phyloP scores from a whole-genome alignment of 2,329 filamentous ascomycete genomes.

The Exophiala calicioides region DNA sequence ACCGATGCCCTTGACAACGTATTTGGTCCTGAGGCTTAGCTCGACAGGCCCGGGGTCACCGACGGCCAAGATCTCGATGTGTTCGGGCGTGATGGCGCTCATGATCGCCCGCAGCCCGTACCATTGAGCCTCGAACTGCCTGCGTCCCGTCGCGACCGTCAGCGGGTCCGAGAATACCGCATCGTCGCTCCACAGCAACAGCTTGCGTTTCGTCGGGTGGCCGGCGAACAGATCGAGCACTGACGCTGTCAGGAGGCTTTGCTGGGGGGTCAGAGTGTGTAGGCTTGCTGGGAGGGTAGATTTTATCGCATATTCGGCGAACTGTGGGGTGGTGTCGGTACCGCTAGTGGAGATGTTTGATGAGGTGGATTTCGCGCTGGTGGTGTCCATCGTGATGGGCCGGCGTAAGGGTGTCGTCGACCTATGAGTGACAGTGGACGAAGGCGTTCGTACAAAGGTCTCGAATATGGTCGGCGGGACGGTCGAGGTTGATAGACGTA shows the following conservation, averaged over 20 bases:
- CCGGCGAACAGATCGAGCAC: constrained; percentile 64
- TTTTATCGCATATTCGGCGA: constrained; percentile 10
- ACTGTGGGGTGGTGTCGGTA: background rate
- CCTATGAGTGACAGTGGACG: background rate
- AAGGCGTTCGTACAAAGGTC: constrained; percentile 18
- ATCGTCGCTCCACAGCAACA: constrained; percentile 56
- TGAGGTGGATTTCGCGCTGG: background rate
- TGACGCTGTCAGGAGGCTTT: constrained; percentile 58
- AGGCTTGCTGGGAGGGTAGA: constrained; percentile 36
- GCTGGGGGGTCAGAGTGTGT: constrained; percentile 56
- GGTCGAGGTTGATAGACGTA: background rate
- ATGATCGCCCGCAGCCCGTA: constrained; percentile 64
- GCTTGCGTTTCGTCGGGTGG: constrained; percentile 21
- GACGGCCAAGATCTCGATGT: constrained; percentile 54
- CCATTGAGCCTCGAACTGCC: constrained; percentile 56
- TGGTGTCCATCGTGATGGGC: background rate
- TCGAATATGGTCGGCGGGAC: constrained; percentile 26
- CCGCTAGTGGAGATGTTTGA: constrained; percentile 7
- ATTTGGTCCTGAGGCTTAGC: constrained; percentile 55
- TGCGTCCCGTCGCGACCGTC: constrained; percentile 58
- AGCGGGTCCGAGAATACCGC: constrained; percentile 62
- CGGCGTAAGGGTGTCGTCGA: background rate
- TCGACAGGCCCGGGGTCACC: constrained; percentile 65
- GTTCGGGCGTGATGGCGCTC: constrained; percentile 57
- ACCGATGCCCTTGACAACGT: constrained; percentile 54